Evolutionary conservation across 768 basidiomycete genomes (phyloP).

Genomic region (Leccinum uliginosum): DNA sequence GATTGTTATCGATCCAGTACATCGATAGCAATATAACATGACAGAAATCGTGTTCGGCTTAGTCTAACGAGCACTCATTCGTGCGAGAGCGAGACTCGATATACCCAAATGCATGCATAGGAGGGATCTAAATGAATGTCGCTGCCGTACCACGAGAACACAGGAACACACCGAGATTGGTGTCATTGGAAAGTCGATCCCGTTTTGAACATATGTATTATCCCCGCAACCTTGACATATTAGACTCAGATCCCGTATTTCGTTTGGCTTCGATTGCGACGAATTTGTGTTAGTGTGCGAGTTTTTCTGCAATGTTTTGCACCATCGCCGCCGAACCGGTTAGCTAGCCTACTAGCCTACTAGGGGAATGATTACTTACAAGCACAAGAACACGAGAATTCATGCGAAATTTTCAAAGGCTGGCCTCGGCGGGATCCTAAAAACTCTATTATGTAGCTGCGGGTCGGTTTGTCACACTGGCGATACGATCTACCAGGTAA

Average conservation of each 20-base stretch:
- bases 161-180: slow-evolving; percentile 4
- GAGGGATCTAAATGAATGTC: neutral
- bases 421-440: slow-evolving; percentile 21
- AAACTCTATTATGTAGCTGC: slow-evolving; percentile 26
- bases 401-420: slow-evolving; percentile 4
- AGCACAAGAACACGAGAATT: neutral
- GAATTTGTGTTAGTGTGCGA: slow-evolving; percentile 1
- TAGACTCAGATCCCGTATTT: neutral
- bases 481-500: slow-evolving; percentile 14
- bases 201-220: slow-evolving; percentile 2
- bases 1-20: neutral
- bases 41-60: neutral
- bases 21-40: neutral
- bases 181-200: neutral
- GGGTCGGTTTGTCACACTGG: slow-evolving; percentile 5
- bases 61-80: neutral
- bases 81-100: neutral
- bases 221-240: slow-evolving; percentile 1
- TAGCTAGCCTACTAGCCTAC: neutral
- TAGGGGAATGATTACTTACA: neutral
- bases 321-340: neutral
- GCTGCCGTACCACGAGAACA: slow-evolving; percentile 4
- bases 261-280: slow-evolving; percentile 2
- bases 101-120: neutral
- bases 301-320: slow-evolving; percentile 1